Base-by-base conservation (phyloP, 805 yeast species). In the Candida endomychidarum region DNA sequence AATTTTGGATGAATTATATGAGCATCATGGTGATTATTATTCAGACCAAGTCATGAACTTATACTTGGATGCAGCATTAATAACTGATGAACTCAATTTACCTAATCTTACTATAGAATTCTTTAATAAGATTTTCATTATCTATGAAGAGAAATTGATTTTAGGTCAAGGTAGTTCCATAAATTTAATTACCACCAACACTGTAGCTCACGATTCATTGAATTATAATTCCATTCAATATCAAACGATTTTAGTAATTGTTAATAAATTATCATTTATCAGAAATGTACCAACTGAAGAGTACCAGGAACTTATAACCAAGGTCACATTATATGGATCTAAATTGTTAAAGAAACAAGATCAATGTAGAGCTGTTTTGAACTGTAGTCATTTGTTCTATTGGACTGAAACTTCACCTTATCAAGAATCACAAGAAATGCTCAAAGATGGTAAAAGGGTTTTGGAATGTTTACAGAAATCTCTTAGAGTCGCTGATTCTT, bases 331-430 rank as follows among this genome's bases (percentile, higher is more conserved):
- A 34, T 87, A 88, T 53, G 95, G 96, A 4, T 86, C 96, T 10
- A 87, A 86, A 60, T 70, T 93, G 37, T 71, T 91, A 53, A 88
- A 86, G 60, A 91, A 91, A 59, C 89, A 93, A 24, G 98, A 91
- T 54, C 99, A 93, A 61, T 90, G 97, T 59, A 78, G 97, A 11
- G 82, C 96, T 0, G 95, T 89, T 5, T 87, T 85, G 57, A 63
- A 78, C 37, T 90, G 96, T 30, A 81, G 96, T 1, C 97, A 93
- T 61, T 65, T 93, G 35, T 93, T 96, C 96, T 86, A 95, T 93
- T 84, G 91, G 54, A 80, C 83, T 17, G 89, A 85, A 44, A 46
- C 72, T 12, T 58, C 57, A 37, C 54, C 60, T n/a, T 43, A 43
- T 3, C 41, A 44, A 12, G 41, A 28, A 32, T 42, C 34, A 45